These are phyloP conservation scores for Pyropia yezoensis DNA, from an alignment of 23 red algal species.

Conservation along the genomic window DNA sequence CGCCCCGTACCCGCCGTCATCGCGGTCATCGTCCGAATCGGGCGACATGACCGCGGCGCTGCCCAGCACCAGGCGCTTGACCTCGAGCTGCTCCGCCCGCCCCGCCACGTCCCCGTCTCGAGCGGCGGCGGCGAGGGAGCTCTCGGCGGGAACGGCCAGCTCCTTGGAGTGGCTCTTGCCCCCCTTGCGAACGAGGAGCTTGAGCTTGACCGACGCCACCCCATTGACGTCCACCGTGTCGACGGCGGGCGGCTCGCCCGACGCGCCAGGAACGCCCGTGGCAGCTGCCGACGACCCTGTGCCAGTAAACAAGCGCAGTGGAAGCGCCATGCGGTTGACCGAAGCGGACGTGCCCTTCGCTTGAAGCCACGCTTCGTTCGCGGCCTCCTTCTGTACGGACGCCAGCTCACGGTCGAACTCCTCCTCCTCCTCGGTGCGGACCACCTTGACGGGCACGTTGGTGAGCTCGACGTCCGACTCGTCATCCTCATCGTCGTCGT, in stretches of 20 bases:
- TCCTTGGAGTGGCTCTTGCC: constrained; percentile 70
- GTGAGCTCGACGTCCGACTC: not conserved
- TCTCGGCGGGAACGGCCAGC: constrained; percentile 55
- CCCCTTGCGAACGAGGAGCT: constrained; percentile 62
- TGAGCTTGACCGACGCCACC: constrained; percentile 37
- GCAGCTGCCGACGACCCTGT: not conserved
- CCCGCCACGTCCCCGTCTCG: constrained; percentile 60
- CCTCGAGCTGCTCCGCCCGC: constrained; percentile 54
- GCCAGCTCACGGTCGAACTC: constrained; percentile 19
- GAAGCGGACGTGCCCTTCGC: not conserved
- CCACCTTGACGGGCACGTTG: not conserved
- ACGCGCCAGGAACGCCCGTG: not conserved
- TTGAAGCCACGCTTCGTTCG: not conserved
- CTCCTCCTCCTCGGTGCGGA: constrained; percentile 3
- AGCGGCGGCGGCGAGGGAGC: constrained; percentile 50
- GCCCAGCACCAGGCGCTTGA: constrained; percentile 76
- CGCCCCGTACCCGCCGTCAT: constrained; percentile 7
- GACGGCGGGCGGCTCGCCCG: not conserved
- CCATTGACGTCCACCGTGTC: not conserved
- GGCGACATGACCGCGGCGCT: constrained; percentile 59
- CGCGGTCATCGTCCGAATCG: constrained; percentile 43
- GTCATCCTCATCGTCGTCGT: not conserved
- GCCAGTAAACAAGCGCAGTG: not conserved
- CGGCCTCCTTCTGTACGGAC: not conserved
- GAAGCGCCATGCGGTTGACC: constrained; percentile 4